These are phyloP conservation scores for Penicillium steckii DNA, from an alignment of 495 filamentous ascomycete species.

Conservation along the genomic window DNA sequence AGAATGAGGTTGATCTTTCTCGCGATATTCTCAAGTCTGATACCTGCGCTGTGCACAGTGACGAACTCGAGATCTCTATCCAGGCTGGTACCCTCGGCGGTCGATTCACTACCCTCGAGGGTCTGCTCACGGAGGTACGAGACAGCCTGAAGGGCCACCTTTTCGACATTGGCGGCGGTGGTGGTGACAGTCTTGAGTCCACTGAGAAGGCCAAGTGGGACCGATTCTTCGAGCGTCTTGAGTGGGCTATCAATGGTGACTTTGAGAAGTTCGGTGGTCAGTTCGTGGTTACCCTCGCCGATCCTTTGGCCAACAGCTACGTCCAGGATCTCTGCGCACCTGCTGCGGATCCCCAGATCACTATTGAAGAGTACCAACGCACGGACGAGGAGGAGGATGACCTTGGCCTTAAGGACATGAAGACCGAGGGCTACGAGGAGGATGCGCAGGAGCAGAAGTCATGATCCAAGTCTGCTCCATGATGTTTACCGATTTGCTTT, in stretches of 20 bases:
- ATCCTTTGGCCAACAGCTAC: conserved; percentile 88
- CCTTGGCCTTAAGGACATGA: conserved; percentile 87
- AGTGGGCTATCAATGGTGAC: conserved; percentile 76
- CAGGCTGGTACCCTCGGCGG: conserved; percentile 91
- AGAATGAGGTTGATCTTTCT: conserved; percentile 71
- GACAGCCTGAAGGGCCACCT: conserved; percentile 84
- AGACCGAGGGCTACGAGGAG: conserved; percentile 80
- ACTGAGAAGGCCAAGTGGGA: conserved; percentile 70
- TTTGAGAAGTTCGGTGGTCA: conserved; percentile 39
- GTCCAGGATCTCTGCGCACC: conserved; percentile 80
- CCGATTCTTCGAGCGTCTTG: conserved; percentile 73
- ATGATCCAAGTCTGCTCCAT: not conserved
- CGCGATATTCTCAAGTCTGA: conserved; percentile 97
- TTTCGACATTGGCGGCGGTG: conserved; percentile 65
- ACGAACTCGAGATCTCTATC: conserved; percentile 79
- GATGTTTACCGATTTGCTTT: conserved; percentile 2
- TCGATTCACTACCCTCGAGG: conserved; percentile 96
- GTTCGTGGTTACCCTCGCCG: conserved; percentile 83
- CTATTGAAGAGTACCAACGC: conserved; percentile 78
- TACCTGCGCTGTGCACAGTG: conserved; percentile 78
- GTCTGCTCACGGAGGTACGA: conserved; percentile 87
- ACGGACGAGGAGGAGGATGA: conserved; percentile 91
- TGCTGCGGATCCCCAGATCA: conserved; percentile 76
- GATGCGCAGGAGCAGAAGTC: conserved; percentile 36
- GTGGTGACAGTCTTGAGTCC: conserved; percentile 71